Base-by-base conservation (phyloP, 1,284 basidiomycete genomes). In the Microbotryum lychnidis-dioicae region DNA sequence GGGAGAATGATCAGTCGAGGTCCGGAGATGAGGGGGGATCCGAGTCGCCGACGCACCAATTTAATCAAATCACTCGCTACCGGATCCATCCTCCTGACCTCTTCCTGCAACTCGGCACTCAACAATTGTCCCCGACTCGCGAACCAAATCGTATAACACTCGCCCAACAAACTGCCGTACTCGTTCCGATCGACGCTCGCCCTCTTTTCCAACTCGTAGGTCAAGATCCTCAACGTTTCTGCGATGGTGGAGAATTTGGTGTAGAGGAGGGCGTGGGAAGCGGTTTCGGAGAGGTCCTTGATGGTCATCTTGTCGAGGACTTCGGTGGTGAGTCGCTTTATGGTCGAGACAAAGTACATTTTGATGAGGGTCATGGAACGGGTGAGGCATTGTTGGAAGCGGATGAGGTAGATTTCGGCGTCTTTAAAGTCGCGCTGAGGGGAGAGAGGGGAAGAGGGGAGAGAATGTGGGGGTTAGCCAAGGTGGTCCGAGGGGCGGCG, bases 351-450 rank as follows among this genome's bases (percentile, higher is more conserved):
- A 71, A 94, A 93, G 76, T 87, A 91, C 83, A 96, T 90, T 73
- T 89, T 92, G 77, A 96, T 90, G 56, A 97, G 80, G 0, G 91
- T 94, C 91, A 96, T 94, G 25, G 90, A 88, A 44, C 92, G 84
- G 0, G 89, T 93, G 82, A 96, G 85, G 75, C 92, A 96, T 76
- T 96, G 92, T 71, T 93, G 91, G 76, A 92, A 96, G 27, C 92
- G 84, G 23, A 97, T 80, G 10, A 94, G 79, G 74, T 94, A 96
- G 21, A 96, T 79, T 71, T 94, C 90, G 12, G 91, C 85, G 77
- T 96, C 92, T 69, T 82, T 83, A 77, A 86, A 96, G 73, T 91
- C 85, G 68, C 89, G 82, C 90, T 96, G 70, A 42, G 23, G 53
- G 48, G 6, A 27, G 5, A 27, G 27, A 6, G 27, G 6, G 27